Base-by-base conservation (phyloP, 176 grass and related monocot species). In the Dactylis glomerata region DNA sequence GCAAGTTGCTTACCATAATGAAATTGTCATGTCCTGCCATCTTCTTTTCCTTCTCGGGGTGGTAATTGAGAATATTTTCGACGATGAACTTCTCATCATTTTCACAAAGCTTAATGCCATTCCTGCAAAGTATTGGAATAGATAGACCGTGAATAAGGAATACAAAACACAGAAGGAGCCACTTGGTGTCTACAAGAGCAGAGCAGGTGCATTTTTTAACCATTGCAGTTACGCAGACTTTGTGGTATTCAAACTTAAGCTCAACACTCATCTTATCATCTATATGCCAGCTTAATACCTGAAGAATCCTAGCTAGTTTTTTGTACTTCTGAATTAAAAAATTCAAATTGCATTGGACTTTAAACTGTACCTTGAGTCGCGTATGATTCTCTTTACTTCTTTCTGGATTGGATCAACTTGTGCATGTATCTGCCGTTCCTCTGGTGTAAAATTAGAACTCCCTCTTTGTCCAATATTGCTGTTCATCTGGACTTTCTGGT, bases 41-140 rank as follows among this genome's bases (percentile, higher is more conserved):
- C 63, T 86, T 86, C 72, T 86, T 82, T 76, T 89, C 72, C 83
- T 71, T 89, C 78, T 89, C 88, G 27, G 88, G 88, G 71, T 89
- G 88, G 88, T 89, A 89, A 42, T 20, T 71, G 41, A 89, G 88
- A 86, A 82, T 31, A 41, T 86, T 70, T 50, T 23, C 68, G 33
- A 89, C 41, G 6, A 89, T 61, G 51, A 82, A 89, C 62, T 0
- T 82, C 78, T 89, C 83, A 15, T 86, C 63, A 8, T 82, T 63
- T 26, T 3, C 40, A 72, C 78, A 70, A 86, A 89, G 78, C 73
- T 82, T 86, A 40, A 64, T 44, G 7, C 83, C 41, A 42, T 86
- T 61, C 23, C 87, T 89, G 76, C 20, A 73, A 66, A 84, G 15
- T 64, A 74, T 54, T 45, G 46, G 65, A 66, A 52, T 0, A 80